phyloP scores from a whole-genome alignment of 495 filamentous ascomycete species.

The Aspergillus nidulans region DNA sequence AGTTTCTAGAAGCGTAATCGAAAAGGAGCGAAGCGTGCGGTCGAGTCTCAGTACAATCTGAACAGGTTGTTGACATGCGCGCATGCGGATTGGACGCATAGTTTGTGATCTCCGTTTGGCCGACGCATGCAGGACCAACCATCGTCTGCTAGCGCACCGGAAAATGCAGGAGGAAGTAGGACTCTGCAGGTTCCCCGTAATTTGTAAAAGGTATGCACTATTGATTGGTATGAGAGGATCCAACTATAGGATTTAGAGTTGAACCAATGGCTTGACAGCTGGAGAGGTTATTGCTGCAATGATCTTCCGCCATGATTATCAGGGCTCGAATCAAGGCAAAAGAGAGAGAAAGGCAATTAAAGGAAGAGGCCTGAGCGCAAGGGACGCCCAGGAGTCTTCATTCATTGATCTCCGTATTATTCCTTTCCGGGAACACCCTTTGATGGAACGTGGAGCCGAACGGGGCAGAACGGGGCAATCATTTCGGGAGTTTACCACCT shows the following conservation, averaged over 20 bases:
- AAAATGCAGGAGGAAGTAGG: not conserved
- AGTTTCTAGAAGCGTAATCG: not conserved
- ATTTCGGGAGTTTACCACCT: not conserved
- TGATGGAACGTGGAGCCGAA: not conserved
- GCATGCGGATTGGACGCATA: not conserved
- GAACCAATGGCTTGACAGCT: not conserved
- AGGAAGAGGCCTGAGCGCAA: not conserved
- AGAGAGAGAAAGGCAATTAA: not conserved
- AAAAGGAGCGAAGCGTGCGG: not conserved
- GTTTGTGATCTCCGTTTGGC: not conserved
- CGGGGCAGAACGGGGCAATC: not conserved
- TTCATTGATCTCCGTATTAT: not conserved
- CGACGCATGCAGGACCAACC: not conserved
- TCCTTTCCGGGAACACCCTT: not conserved
- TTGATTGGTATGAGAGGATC: not conserved
- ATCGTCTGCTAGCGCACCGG: not conserved
- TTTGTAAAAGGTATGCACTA: not conserved
- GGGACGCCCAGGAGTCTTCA: not conserved
- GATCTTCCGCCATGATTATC: not conserved
- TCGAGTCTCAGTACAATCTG: not conserved
- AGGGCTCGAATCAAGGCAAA: not conserved
- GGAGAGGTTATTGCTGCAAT: not conserved
- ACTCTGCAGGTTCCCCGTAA: constrained; percentile 2
- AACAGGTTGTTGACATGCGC: not conserved
- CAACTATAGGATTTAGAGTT: constrained; percentile 7